These are phyloP conservation scores for Groenewaldozyma sp. DNA, from an alignment of 1,139 yeast genomes.

Conservation along the genomic window DNA sequence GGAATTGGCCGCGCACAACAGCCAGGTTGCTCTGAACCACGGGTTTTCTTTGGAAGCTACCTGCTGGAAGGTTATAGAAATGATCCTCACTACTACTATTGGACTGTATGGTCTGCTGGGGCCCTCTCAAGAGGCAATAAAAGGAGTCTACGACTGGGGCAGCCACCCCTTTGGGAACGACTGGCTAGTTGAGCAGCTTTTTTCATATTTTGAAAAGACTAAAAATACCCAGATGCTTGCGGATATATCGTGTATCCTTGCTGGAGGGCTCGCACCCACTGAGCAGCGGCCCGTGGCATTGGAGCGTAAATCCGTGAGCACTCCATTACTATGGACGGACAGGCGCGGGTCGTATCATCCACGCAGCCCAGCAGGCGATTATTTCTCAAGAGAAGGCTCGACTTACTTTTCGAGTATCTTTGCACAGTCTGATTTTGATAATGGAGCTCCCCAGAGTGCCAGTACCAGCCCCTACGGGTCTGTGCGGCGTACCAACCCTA, in stretches of 20 bases:
- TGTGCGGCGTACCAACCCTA: background rate
- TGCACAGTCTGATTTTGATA: background rate
- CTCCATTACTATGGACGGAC: background rate
- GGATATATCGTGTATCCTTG: conserved; percentile 63
- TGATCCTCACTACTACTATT: conserved; percentile 13
- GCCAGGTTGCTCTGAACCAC: conserved; percentile 57
- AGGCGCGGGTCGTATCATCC: background rate
- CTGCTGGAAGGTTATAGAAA: conserved; percentile 56
- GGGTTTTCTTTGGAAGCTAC: conserved; percentile 58
- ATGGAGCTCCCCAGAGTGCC: background rate
- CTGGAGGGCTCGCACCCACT: conserved; percentile 11
- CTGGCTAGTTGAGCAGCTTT: conserved; percentile 58
- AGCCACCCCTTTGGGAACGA: conserved; percentile 71
- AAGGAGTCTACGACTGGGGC: conserved; percentile 47
- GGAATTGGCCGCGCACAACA: conserved; percentile 57
- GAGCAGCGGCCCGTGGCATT: background rate
- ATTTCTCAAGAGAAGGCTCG: conserved; percentile 12
- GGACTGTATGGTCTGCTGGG: background rate
- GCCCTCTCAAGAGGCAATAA: background rate
- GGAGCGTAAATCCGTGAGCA: background rate
- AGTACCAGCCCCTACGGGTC: background rate
- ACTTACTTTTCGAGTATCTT: background rate
- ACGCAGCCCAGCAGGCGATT: conserved; percentile 14
- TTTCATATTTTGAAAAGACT: conserved; percentile 52
- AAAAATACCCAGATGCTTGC: conserved; percentile 86